Conservation (phyloP, 2,329 filamentous ascomycete genomes). For the Neoscytalidium dimidiatum region DNA sequence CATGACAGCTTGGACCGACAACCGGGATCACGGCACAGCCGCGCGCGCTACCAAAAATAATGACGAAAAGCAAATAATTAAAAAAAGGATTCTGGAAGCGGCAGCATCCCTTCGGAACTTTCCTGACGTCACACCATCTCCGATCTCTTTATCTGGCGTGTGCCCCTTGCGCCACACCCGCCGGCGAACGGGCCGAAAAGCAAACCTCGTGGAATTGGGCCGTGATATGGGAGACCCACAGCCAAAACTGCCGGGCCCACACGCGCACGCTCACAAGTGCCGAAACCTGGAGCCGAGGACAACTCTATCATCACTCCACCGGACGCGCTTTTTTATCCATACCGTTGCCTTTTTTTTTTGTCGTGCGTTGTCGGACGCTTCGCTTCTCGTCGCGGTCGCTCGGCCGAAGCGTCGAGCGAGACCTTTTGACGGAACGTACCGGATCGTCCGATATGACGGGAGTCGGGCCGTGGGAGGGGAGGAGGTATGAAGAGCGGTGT, state of each 20-base stretch:
- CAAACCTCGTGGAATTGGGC: neutral
- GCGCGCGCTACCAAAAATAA: neutral
- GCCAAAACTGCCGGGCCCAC: neutral
- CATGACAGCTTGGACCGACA: neutral
- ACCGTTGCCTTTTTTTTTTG: neutral
- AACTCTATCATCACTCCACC: slow-evolving; percentile 11
- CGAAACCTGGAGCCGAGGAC: slow-evolving; percentile 13
- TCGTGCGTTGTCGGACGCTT: no score
- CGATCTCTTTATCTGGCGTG: neutral
- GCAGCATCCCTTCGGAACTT: neutral
- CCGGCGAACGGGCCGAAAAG: neutral
- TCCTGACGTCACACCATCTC: slow-evolving; percentile 4
- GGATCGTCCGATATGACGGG: no score
- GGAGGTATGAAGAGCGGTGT: no score
- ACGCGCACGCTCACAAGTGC: neutral
- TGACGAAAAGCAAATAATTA: neutral
- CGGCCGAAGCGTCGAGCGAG: no score
- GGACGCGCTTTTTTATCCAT: no score
- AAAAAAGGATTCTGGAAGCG: neutral
- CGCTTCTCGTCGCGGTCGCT: no score
- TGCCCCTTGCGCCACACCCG: neutral
- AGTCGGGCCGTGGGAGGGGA: no score
- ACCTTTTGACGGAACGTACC: no score
- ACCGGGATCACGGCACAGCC: neutral
- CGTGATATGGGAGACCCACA: neutral